Percentiles rank a stretch among this genome's conserved stretches.
phyloP scores from a whole-genome alignment of 2,329 filamentous ascomycete genomes.

The Ilyonectria robusta region DNA sequence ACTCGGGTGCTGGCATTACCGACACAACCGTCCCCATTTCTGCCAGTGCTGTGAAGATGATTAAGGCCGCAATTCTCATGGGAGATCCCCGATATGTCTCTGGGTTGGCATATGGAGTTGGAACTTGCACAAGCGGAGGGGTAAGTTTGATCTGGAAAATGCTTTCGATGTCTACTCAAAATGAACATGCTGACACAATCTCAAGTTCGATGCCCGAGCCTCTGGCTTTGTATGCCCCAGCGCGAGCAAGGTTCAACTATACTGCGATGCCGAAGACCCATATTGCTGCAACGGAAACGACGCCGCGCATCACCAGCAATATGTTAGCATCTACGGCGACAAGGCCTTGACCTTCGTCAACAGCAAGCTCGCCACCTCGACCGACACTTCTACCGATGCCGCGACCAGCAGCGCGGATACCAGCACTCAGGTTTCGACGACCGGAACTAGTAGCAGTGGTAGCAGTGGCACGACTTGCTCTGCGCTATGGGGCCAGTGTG shows the following conservation, averaged over 20 bases:
- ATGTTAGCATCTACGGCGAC: slow-evolving; percentile 73
- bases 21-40: slow-evolving; percentile 60
- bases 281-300: slow-evolving; percentile 78
- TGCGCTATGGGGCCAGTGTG: slow-evolving; percentile 29
- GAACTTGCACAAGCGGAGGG: slow-evolving; percentile 69
- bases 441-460: not conserved
- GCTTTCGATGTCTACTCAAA: not conserved
- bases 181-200: not conserved
- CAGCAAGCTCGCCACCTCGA: slow-evolving; percentile 46
- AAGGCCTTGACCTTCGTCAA: slow-evolving; percentile 73
- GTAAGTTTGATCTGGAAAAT: slow-evolving; percentile 58
- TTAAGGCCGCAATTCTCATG: slow-evolving; percentile 77
- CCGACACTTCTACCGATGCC: slow-evolving; percentile 60
- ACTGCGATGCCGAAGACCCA: slow-evolving; percentile 75
- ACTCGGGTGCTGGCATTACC: slow-evolving; percentile 60
- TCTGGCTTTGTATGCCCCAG: slow-evolving; percentile 70
- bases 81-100: slow-evolving; percentile 71
- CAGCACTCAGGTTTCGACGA: not conserved
- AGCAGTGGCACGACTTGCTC: slow-evolving; percentile 11
- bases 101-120: slow-evolving; percentile 72
- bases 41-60: slow-evolving; percentile 64
- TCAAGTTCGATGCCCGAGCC: slow-evolving; percentile 72
- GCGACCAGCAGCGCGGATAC: not conserved
- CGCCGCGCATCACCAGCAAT: slow-evolving; percentile 72
- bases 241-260: slow-evolving; percentile 70